These are phyloP conservation scores for Suillus bovinus DNA, from an alignment of 768 basidiomycete species.

Conservation along the genomic window DNA sequence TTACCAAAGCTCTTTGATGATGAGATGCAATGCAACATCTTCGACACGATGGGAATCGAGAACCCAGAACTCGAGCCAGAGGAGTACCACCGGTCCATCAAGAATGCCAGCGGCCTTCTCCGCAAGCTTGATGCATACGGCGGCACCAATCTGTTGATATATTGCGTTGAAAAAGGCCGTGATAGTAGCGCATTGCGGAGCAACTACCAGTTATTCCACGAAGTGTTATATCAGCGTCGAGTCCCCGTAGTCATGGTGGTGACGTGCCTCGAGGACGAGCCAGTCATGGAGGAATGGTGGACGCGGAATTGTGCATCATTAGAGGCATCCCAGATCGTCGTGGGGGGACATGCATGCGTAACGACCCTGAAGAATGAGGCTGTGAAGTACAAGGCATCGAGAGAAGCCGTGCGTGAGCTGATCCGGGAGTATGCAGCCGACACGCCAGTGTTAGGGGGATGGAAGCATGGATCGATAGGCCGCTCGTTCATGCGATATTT, in stretches of 20 bases:
- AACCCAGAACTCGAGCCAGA: conserved; percentile 30
- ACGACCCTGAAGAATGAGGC: conserved; percentile 35
- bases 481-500: neutral
- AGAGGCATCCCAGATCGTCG: conserved; percentile 25
- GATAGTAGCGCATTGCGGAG: conserved; percentile 31
- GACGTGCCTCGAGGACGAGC: conserved; percentile 40
- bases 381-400: conserved; percentile 37
- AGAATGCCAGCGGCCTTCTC: conserved; percentile 29
- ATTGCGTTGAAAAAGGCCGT: conserved; percentile 37
- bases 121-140: conserved; percentile 24
- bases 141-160: conserved; percentile 35
- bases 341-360: conserved; percentile 41
- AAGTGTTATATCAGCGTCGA: conserved; percentile 38
- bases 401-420: conserved; percentile 22
- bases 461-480: neutral
- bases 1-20: conserved; percentile 12
- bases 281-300: conserved; percentile 40
- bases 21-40: conserved; percentile 19
- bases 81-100: conserved; percentile 29
- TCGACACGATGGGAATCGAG: conserved; percentile 34
- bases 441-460: neutral
- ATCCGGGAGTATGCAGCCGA: neutral
- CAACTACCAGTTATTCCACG: conserved; percentile 42
- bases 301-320: conserved; percentile 27
- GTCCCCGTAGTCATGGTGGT: conserved; percentile 43